Conservation (phyloP, 2,329 filamentous ascomycete genomes). For the Aspergillus felis region DNA sequence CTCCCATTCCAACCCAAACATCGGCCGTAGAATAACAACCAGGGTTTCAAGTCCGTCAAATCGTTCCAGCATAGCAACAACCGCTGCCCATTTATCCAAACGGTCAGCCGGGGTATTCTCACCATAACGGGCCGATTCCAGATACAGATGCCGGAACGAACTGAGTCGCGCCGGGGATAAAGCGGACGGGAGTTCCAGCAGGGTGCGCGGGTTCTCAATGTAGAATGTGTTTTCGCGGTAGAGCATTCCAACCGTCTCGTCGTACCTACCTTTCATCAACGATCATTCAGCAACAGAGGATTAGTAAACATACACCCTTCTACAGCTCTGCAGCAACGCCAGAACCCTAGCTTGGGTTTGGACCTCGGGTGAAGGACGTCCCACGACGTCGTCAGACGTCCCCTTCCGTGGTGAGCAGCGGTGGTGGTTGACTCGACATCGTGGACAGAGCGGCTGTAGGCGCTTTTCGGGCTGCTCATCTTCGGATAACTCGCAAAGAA, state of each 20-base stretch:
- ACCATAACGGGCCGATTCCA: neutral
- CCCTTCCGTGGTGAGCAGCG: no score
- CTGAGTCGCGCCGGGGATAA: neutral
- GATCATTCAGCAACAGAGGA: no score
- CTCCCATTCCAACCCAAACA: neutral
- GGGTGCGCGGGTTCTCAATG: constrained; percentile 2
- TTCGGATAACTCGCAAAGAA: neutral
- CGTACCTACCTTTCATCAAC: neutral
- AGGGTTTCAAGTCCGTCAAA: neutral
- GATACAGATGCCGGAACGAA: neutral
- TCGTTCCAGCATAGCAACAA: neutral
- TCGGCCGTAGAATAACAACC: neutral
- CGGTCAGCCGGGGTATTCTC: neutral
- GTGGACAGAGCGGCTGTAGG: neutral
- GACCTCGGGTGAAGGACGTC: no score
- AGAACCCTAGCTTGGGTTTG: no score
- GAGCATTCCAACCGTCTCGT: neutral
- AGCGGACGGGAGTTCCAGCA: neutral
- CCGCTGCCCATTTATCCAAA: neutral
- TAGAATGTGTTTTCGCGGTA: constrained; percentile 4
- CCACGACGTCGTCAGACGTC: no score
- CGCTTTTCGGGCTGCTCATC: neutral
- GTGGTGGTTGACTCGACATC: no score
- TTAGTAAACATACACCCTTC: no score
- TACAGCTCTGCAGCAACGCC: no score